These are phyloP conservation scores for Colletotrichum siamense DNA, from an alignment of 2,329 filamentous ascomycete species.

Conservation along the genomic window DNA sequence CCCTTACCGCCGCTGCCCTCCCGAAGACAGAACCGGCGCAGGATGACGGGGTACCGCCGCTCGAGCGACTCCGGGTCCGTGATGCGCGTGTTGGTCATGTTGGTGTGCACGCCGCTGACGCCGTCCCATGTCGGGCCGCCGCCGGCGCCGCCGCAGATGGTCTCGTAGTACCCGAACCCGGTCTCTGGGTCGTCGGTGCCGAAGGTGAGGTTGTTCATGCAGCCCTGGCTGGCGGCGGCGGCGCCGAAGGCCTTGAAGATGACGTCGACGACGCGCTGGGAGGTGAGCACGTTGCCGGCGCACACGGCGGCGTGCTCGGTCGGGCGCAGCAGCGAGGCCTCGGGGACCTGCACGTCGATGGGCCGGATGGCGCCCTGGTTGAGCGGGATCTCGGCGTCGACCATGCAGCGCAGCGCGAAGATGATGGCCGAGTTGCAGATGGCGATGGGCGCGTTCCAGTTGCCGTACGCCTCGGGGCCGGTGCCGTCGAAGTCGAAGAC, in stretches of 20 bases:
- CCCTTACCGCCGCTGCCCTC: slow-evolving; percentile 67
- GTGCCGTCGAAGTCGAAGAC: slow-evolving; percentile 58
- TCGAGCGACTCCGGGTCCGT: slow-evolving; percentile 83
- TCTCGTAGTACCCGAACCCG: slow-evolving; percentile 89
- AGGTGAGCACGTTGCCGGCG: slow-evolving; percentile 37
- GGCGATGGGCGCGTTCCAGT: slow-evolving; percentile 33
- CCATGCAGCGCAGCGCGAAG: slow-evolving; percentile 37
- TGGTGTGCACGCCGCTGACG: slow-evolving; percentile 75
- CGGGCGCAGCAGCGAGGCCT: slow-evolving; percentile 49
- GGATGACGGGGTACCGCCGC: slow-evolving; percentile 74
- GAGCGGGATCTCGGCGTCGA: slow-evolving; percentile 36
- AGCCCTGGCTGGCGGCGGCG: slow-evolving; percentile 78
- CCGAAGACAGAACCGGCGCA: slow-evolving; percentile 73
- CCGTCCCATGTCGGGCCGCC: slow-evolving; percentile 78
- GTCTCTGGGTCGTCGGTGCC: slow-evolving; percentile 60
- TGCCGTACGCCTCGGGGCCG: slow-evolving; percentile 33
- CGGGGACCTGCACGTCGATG: slow-evolving; percentile 75
- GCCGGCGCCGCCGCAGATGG: slow-evolving; percentile 78
- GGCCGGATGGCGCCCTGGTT: slow-evolving; percentile 69
- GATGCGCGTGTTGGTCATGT: slow-evolving; percentile 88
- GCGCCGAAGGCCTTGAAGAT: slow-evolving; percentile 78
- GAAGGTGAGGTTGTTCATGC: slow-evolving; percentile 82
- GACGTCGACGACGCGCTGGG: slow-evolving; percentile 60
- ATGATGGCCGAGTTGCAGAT: slow-evolving; percentile 38
- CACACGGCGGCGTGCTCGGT: slow-evolving; percentile 35